Evolutionary conservation across 192 early-diverging fungal species (phyloP).

Genomic region (Backusella mclennaniae): DNA sequence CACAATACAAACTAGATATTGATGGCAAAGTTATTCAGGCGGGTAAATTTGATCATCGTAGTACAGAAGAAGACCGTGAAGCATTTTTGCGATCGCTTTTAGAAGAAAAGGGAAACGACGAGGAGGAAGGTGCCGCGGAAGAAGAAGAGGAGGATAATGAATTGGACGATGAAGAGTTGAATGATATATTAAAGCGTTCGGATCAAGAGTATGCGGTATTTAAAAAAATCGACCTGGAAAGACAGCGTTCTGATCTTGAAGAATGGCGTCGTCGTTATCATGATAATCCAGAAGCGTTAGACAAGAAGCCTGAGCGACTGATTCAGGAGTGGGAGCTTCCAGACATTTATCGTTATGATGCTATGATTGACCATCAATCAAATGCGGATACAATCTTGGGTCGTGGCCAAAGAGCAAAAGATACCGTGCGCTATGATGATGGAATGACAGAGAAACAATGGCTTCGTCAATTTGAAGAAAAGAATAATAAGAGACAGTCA

Average conservation of each 20-base stretch:
- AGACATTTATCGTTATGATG: conserved; percentile 67
- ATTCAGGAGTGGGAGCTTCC: conserved; percentile 86
- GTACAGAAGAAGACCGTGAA: conserved; percentile 89
- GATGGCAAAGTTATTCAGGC: conserved; percentile 99
- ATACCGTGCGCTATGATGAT: conserved; percentile 83
- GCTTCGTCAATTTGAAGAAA: conserved; percentile 63
- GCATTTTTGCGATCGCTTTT: conserved; percentile 76
- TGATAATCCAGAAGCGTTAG: conserved; percentile 38
- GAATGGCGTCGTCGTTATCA: conserved; percentile 47
- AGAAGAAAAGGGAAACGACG: conserved; percentile 69
- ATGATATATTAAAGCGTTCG: conserved; percentile 82
- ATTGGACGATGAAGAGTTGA: conserved; percentile 86
- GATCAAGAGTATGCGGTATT: conserved; percentile 80
- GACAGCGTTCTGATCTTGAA: conserved; percentile 46
- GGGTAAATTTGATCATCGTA: conserved; percentile 98
- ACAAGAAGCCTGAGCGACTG: conserved; percentile 68
- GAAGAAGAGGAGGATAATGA: conserved; percentile 64
- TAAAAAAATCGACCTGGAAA: conserved; percentile 71
- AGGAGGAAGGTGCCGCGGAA: conserved; percentile 57
- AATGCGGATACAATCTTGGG: conserved; percentile 50
- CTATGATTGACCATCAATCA: conserved; percentile 18
- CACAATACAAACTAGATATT: conserved; percentile 93
- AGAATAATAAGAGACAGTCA: conserved; percentile 15
- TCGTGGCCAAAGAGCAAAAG: conserved; percentile 70
- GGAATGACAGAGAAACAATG: conserved; percentile 91